Evolutionary conservation across 805 yeast species (phyloP).

Genomic region (Cyberlindnera sargentensis): DNA sequence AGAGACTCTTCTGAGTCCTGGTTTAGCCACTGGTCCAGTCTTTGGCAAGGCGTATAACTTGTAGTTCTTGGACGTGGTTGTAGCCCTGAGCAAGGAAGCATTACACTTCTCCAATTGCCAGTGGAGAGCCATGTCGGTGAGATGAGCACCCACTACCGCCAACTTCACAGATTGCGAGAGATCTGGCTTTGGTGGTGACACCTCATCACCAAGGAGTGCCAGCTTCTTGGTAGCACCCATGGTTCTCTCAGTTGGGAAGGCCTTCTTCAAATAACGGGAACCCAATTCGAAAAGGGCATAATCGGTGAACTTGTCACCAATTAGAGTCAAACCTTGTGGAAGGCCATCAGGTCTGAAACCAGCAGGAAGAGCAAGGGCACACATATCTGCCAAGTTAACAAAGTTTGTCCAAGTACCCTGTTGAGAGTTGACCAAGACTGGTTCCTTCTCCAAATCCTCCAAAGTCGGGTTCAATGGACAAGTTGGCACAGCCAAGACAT

Average conservation of each 20-base stretch:
- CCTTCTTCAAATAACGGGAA: slow-evolving; percentile 49
- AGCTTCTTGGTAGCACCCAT: slow-evolving; percentile 45
- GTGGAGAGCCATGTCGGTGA: slow-evolving; percentile 80
- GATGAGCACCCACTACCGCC: slow-evolving; percentile 97
- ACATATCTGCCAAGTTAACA: slow-evolving; percentile 87
- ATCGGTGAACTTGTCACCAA: slow-evolving; percentile 79
- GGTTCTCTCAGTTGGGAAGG: slow-evolving; percentile 42
- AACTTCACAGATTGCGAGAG: slow-evolving; percentile 33
- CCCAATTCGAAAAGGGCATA: slow-evolving; percentile 86
- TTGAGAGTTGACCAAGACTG: slow-evolving; percentile 72
- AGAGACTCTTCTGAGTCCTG: slow-evolving; percentile 67
- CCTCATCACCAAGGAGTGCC: slow-evolving; percentile 33
- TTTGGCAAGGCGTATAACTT: slow-evolving; percentile 77
- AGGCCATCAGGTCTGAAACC: slow-evolving; percentile 85
- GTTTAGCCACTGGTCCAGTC: slow-evolving; percentile 77
- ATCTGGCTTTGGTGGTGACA: slow-evolving; percentile 38
- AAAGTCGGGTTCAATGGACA: slow-evolving; percentile 89
- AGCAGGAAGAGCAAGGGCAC: slow-evolving; percentile 87
- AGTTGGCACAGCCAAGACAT: slow-evolving; percentile 84
- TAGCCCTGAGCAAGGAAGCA: slow-evolving; percentile 60
- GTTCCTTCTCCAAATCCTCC: slow-evolving; percentile 65
- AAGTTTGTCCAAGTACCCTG: slow-evolving; percentile 99
- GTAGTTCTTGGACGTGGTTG: slow-evolving; percentile 67
- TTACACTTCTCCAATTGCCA: slow-evolving; percentile 88
- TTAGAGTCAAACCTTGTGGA: slow-evolving; percentile 84